Conservation (phyloP, 148 eudicot species). For the Salicornia ramosissima region DNA sequence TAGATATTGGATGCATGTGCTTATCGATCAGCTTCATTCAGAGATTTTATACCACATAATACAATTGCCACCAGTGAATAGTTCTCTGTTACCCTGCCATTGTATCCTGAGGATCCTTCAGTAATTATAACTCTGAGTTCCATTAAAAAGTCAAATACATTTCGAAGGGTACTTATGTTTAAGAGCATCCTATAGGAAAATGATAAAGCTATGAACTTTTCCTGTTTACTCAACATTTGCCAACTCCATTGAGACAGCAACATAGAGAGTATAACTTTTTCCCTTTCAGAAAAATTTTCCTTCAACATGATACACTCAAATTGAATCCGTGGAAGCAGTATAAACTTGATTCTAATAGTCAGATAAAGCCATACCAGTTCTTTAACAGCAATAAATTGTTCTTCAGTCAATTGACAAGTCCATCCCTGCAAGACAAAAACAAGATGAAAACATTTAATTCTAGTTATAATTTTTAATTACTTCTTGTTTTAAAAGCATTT, state of each 20-base stretch:
- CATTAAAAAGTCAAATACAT: neutral
- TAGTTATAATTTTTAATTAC: neutral
- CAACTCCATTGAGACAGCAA: neutral
- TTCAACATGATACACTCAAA: neutral
- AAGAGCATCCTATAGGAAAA: neutral
- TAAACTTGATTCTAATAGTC: neutral
- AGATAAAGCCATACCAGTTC: conserved; percentile 55
- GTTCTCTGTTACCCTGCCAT: neutral
- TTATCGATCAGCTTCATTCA: neutral
- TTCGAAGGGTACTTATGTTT: neutral
- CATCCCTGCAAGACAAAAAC: conserved; percentile 59
- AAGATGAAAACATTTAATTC: conserved; percentile 7
- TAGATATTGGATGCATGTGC: neutral
- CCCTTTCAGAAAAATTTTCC: neutral
- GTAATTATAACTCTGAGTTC: neutral
- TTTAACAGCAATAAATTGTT: conserved; percentile 99
- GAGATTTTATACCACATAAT: neutral
- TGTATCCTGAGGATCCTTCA: neutral
- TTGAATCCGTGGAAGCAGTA: neutral
- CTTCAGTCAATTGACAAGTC: conserved; percentile 85
- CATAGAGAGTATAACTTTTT: neutral
- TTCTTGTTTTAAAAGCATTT: neutral
- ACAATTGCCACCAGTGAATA: neutral
- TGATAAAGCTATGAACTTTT: neutral
- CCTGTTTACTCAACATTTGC: neutral